Percentiles rank a stretch among this genome's conserved stretches.
Evolutionary conservation across 2,329 filamentous ascomycete species (phyloP).

Genomic region (Fusarium incarnatum): DNA sequence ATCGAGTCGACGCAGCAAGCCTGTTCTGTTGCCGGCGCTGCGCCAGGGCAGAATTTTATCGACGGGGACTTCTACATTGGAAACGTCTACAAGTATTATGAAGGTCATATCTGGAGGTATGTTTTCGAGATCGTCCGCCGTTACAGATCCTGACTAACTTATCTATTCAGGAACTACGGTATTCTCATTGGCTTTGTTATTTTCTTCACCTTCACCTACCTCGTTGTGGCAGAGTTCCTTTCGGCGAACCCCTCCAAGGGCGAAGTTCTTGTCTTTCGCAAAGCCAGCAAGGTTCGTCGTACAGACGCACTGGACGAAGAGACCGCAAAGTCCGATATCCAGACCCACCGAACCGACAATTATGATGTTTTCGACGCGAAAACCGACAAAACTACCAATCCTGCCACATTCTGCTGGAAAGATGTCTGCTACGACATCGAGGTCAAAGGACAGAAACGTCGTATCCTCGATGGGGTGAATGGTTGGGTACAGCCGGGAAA

Average conservation of each 20-base stretch:
- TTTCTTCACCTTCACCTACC: constrained; percentile 29
- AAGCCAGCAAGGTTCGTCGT: constrained; percentile 63
- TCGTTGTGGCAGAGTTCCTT: constrained; percentile 19
- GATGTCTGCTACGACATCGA: constrained; percentile 78
- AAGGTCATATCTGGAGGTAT: constrained; percentile 65
- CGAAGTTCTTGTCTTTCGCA: constrained; percentile 47
- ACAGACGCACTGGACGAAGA: background rate
- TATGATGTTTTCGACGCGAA: rapidly evolving
- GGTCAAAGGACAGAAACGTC: constrained; percentile 70
- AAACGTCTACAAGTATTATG: constrained; percentile 58
- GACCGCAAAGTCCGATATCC: background rate
- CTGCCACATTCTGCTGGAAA: constrained; percentile 72
- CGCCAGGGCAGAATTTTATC: constrained; percentile 11
- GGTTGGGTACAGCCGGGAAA: constrained; percentile 80
- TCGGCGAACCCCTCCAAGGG: constrained; percentile 27
- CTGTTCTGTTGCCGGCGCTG: constrained; percentile 27
- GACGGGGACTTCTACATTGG: constrained; percentile 33
- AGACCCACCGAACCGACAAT: background rate
- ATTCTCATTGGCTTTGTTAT: constrained; percentile 32
- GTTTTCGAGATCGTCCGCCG: background rate
- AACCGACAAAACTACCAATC: background rate
- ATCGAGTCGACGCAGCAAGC: background rate
- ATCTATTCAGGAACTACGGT: constrained; percentile 32
- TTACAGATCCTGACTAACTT: background rate
- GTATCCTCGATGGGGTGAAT: constrained; percentile 75